Conservation (phyloP, 2,329 filamentous ascomycete genomes). For the Diaporthe batatas region DNA sequence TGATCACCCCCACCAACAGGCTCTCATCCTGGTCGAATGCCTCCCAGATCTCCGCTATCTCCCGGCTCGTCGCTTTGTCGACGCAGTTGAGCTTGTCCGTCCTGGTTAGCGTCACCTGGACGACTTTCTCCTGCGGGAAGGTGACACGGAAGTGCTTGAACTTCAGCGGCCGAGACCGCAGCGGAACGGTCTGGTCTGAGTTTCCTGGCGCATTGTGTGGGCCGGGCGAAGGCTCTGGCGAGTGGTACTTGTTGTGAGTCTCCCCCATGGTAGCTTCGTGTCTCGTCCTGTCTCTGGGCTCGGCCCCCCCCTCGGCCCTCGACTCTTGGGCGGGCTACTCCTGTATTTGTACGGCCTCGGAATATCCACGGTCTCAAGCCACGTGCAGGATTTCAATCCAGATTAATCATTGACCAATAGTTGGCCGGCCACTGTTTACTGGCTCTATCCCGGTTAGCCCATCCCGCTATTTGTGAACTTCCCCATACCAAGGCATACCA, state of each 20-base stretch:
- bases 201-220: not conserved
- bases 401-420: not conserved
- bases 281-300: not conserved
- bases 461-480: not conserved
- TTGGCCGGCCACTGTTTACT: not conserved
- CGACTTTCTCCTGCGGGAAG: slow-evolving; percentile 39
- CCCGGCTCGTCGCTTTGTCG: slow-evolving; percentile 59
- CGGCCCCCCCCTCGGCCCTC: not conserved
- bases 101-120: slow-evolving; percentile 62
- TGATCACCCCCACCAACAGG: slow-evolving; percentile 71
- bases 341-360: slow-evolving; percentile 17
- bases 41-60: slow-evolving; percentile 57
- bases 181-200: slow-evolving; percentile 35
- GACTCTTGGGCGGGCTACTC: not conserved
- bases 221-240: not conserved
- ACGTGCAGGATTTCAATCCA: not conserved
- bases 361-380: not conserved
- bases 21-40: slow-evolving; percentile 70
- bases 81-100: slow-evolving; percentile 69
- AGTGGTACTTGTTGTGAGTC: not conserved
- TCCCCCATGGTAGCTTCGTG: slow-evolving; percentile 5
- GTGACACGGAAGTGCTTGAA: slow-evolving; percentile 44
- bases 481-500: not conserved
- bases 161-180: slow-evolving; percentile 37
- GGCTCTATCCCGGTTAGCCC: not conserved